phyloP scores from a whole-genome alignment of 441 rosid genomes.

The Adansonia rubrostipa region DNA sequence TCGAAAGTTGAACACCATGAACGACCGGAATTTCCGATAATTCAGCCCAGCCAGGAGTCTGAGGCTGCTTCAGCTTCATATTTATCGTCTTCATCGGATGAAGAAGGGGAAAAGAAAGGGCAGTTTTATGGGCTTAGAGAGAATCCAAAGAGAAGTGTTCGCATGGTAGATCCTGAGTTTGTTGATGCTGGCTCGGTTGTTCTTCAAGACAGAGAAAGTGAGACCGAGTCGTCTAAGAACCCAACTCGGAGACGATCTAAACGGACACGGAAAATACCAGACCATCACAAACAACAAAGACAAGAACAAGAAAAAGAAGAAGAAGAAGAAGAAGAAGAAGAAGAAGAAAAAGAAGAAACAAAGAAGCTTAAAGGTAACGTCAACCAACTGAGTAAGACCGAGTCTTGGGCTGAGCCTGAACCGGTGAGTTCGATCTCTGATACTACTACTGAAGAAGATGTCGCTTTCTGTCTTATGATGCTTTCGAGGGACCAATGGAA shows the following conservation, averaged over 20 bases:
- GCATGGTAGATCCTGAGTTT: conserved; percentile 67
- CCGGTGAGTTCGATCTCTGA: conserved; percentile 70
- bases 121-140: conserved; percentile 55
- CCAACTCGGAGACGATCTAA: conserved; percentile 76
- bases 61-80: conserved; percentile 49
- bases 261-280: conserved; percentile 49
- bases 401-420: conserved; percentile 57
- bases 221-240: conserved; percentile 82
- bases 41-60: conserved; percentile 43
- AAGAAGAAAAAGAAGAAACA: conserved; percentile 29
- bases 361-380: conserved; percentile 38
- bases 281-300: conserved; percentile 18
- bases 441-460: conserved; percentile 68
- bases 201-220: conserved; percentile 77
- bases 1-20: conserved; percentile 31
- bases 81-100: conserved; percentile 19
- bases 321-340: not conserved
- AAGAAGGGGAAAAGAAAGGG: conserved; percentile 31
- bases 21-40: not conserved
- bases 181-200: conserved; percentile 55
- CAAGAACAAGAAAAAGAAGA: conserved; percentile 27
- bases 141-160: conserved; percentile 61
- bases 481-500: conserved; percentile 65
- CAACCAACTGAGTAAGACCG: conserved; percentile 43
- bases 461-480: conserved; percentile 76